Evolutionary conservation across 2,329 filamentous ascomycete species (phyloP).

Genomic region (Fusarium napiforme): DNA sequence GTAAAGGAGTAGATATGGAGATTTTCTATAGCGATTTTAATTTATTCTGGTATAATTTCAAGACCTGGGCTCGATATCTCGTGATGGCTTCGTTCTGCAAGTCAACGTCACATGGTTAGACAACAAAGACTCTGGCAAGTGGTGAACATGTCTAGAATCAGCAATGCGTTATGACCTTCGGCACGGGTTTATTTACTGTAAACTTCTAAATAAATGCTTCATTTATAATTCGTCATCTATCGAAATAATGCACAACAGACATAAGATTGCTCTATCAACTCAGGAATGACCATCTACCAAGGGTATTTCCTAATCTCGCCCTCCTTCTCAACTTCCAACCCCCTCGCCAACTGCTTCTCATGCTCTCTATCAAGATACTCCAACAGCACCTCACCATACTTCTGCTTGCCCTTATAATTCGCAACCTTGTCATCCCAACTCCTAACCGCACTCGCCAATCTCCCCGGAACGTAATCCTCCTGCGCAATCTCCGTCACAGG

Average conservation of each 20-base stretch:
- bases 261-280: not conserved
- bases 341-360: slow-evolving; percentile 74
- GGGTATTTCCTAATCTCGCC: slow-evolving; percentile 72
- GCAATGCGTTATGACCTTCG: no score
- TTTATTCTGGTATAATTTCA: not conserved
- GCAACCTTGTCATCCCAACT: slow-evolving; percentile 85
- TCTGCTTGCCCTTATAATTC: slow-evolving; percentile 80
- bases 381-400: slow-evolving; percentile 77
- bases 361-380: slow-evolving; percentile 82
- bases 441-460: slow-evolving; percentile 79
- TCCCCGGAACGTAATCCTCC: slow-evolving; percentile 81
- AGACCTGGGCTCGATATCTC: rapidly evolving
- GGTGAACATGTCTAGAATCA: no score
- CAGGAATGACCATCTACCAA: slow-evolving; percentile 49
- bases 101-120: no score
- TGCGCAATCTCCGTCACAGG: slow-evolving; percentile 73
- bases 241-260: not conserved
- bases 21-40: not conserved
- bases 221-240: not conserved
- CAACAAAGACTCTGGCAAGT: no score
- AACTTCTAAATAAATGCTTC: not conserved
- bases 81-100: not conserved
- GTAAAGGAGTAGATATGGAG: rapidly evolving
- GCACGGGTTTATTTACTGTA: rapidly evolving
- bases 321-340: slow-evolving; percentile 70